Evolutionary conservation across 306 rosid genomes (phyloP), one percentile per base, ranked within the genome.

Genomic region (Vigna reflexopilosa): DNA sequence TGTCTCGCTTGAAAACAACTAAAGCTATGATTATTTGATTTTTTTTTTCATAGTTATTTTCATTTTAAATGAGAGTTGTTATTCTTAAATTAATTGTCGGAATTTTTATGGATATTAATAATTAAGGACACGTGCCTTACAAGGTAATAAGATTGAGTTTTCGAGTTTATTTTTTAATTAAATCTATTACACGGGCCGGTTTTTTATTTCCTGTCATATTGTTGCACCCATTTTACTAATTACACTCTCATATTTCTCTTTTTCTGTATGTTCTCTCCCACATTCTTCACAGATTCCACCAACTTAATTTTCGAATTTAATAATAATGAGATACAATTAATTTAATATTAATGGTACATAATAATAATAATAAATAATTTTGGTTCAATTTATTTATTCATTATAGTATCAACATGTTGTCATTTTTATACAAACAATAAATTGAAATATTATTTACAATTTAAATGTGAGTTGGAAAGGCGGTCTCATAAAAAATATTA

Each of bases 1-100:
- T 77, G 62, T 77, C 73, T 66, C 70, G 6, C 71, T 83, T 77
- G 86, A 83, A 77, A 83, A 77, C 70, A 82, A 82, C 72, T 70
- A 34, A 19, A 16, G 72, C 19, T 9, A 36, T 19, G 32, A 71
- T 59, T 58, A 34, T 77, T 76, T 67, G 20, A 38, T 61, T 71
- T 58, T 66, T 17, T 26, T 42, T 16, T n/a, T 63, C 63, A 72
- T 77, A 22, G 28, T 65, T 65, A 24, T 30, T 82, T 80, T 65
- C 58, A 48, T 20, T 77, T 63, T 34, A 32, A 40, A 64, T 52
- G 45, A 54, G 20, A 44, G 7, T 34, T 63, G 70, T 19, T 16
- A 15, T 28, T 72, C 17, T 64, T 77, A 32, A 47, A 77, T 65
- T 66, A 34, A 45, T 64, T 72, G 75, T 71, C 30, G 59, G 34